phyloP scores from a whole-genome alignment of 2,329 filamentous ascomycete species.

The Sclerotinia trifoliorum region DNA sequence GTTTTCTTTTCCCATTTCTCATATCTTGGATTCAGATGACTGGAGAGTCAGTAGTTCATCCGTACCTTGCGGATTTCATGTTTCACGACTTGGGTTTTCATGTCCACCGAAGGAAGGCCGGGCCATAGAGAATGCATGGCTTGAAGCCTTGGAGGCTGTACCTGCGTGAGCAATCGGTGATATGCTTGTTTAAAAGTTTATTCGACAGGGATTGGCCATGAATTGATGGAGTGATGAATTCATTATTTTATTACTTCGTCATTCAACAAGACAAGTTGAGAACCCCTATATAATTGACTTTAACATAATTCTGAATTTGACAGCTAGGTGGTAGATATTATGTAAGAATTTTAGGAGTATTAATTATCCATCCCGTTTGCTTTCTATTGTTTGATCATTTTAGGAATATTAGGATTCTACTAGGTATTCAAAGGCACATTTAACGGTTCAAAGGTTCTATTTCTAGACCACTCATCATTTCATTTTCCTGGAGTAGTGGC shows the following conservation, averaged over 20 bases:
- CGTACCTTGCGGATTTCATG: constrained; percentile 11
- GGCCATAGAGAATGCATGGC: constrained; percentile 17
- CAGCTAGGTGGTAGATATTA: neutral
- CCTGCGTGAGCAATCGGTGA: neutral
- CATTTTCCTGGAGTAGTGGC: neutral
- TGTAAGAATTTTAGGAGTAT: neutral
- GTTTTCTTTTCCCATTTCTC: constrained; percentile 1
- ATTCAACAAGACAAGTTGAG: neutral
- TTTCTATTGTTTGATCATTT: constrained; percentile 5
- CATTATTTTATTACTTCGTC: too few species aligned
- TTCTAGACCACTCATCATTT: neutral
- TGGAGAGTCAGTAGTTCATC: neutral
- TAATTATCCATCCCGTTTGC: constrained; percentile 8
- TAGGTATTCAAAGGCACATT: neutral
- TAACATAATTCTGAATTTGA: neutral
- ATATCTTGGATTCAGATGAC: neutral
- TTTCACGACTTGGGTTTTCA: constrained; percentile 17
- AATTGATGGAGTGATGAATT: too few species aligned
- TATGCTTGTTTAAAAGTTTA: neutral
- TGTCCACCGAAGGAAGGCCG: constrained; percentile 19
- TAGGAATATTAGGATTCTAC: neutral
- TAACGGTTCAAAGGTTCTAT: constrained; percentile 8
- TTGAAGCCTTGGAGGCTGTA: constrained; percentile 7
- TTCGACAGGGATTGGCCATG: neutral
- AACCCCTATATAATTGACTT: constrained; percentile 16